Evolutionary conservation across 805 yeast species (phyloP), one percentile per base, ranked within the genome.

Genomic region (Yamadazyma nakazawae): DNA sequence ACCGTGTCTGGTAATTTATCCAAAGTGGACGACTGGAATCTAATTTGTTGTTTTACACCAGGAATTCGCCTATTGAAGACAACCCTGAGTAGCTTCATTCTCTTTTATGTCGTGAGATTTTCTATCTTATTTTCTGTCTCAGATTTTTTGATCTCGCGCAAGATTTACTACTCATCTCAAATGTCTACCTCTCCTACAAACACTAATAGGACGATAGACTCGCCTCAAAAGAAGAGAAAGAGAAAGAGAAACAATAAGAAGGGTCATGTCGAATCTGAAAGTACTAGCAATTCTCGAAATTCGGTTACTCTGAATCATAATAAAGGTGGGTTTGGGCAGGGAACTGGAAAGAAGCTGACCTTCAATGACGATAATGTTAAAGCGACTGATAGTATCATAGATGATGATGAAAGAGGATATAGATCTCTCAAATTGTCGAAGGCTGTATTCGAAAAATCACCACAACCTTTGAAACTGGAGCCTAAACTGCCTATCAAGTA

Each of bases 201-300:
- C 5, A 19, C 26, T 17, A 32, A 18, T n/a, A 16, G 28, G n/a
- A n/a, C 8, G 19, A 18, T 34, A 12, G 40, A 34, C 19, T 42
- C 40, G n/a, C 34, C 30, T 14, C 35, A 45, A 7, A 46, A 41
- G 37, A 58, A 54, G 49, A 52, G 66, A 40, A 63, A 59, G 57
- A 62, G 70, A 55, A 63, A 59, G 56, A 65, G 69, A 61, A 49
- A 50, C 34, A 58, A 59, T 36, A 66, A 61, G 49, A 53, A 48
- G 39, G 45, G 46, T 42, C 19, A 9, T 34, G 21, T 6, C 2
- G 25, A 5, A 18, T 14, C 14, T 13, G 28, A 5, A 10, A 13
- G 13, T 5, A 13, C 11, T 3, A 21, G 9, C 9, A 25, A 21
- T 11, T 19, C 11, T n/a, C 14, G 11, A 28, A 11, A 9, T 9